Evolutionary conservation across 202 grass and related monocot species (phyloP).

Genomic region (Schoenoplectus triqueter): DNA sequence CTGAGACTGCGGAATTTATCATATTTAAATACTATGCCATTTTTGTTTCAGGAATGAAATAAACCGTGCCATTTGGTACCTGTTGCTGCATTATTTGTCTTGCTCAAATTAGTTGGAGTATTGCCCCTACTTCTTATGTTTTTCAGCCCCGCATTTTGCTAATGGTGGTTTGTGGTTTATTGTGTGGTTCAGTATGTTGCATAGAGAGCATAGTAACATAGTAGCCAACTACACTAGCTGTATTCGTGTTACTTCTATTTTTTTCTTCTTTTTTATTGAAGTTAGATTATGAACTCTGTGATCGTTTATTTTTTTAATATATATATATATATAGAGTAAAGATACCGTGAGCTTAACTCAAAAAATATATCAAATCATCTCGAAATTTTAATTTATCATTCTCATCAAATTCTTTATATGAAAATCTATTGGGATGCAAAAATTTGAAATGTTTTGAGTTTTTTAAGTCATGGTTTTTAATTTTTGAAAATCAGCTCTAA

Average conservation of each 20-base stretch:
- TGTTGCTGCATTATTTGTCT: not conserved
- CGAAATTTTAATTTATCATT: too few relatives aligned
- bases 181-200: not conserved
- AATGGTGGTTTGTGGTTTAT: not conserved
- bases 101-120: slow-evolving; percentile 1
- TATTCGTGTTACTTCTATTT: not conserved
- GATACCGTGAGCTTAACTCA: too few relatives aligned
- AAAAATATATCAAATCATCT: too few relatives aligned
- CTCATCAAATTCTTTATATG: too few relatives aligned
- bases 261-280: not conserved
- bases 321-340: too few relatives aligned
- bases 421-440: too few relatives aligned
- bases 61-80: not conserved
- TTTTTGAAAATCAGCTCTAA: too few relatives aligned
- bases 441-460: too few relatives aligned
- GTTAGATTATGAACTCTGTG: not conserved
- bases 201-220: not conserved
- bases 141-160: not conserved
- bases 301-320: not conserved
- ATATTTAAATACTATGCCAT: not conserved
- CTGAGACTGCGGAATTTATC: not conserved
- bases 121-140: not conserved
- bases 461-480: too few relatives aligned
- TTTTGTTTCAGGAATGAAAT: not conserved
- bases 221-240: slow-evolving; percentile 1